phyloP scores from a whole-genome alignment of 805 yeast species.

The Wickerhamomyces alni region DNA sequence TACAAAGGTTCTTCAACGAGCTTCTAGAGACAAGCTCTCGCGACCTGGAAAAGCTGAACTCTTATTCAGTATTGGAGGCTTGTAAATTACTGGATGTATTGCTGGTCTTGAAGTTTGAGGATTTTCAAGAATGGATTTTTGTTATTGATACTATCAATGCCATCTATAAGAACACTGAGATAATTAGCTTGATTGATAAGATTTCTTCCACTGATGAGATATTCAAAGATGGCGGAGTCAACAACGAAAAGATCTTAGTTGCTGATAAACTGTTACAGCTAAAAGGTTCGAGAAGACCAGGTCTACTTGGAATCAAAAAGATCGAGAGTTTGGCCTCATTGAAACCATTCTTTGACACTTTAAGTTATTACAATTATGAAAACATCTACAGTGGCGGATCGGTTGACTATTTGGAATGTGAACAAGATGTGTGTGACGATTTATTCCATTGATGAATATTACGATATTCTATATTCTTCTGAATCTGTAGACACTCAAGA shows the following conservation, averaged over 20 bases:
- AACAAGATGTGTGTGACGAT: conserved; percentile 54
- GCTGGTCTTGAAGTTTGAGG: conserved; percentile 64
- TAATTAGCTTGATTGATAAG: conserved; percentile 21
- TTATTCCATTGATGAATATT: conserved; percentile 27
- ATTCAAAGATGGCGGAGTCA: conserved; percentile 19
- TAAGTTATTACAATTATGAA: conserved; percentile 62
- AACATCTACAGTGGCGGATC: conserved; percentile 48
- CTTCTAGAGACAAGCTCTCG: conserved; percentile 23
- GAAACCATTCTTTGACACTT: conserved; percentile 57
- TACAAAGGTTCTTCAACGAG: conserved; percentile 45
- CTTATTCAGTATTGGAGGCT: conserved; percentile 44
- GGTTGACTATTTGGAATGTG: conserved; percentile 41
- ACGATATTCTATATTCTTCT: conserved; percentile 4
- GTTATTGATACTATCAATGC: conserved; percentile 63
- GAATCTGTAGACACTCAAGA: conserved; percentile 68
- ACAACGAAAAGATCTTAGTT: conserved; percentile 10
- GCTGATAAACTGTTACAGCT: conserved; percentile 13
- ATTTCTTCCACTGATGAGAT: conserved; percentile 13
- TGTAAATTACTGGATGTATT: conserved; percentile 78
- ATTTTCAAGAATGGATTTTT: conserved; percentile 87
- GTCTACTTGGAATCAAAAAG: conserved; percentile 32
- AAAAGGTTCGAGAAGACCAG: conserved; percentile 27
- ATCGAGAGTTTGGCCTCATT: conserved; percentile 41
- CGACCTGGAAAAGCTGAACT: conserved; percentile 30
- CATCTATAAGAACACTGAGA: conserved; percentile 33